These are phyloP conservation scores for Calonectria naviculata DNA, from an alignment of 2,329 filamentous ascomycete genomes.

Conservation along the genomic window DNA sequence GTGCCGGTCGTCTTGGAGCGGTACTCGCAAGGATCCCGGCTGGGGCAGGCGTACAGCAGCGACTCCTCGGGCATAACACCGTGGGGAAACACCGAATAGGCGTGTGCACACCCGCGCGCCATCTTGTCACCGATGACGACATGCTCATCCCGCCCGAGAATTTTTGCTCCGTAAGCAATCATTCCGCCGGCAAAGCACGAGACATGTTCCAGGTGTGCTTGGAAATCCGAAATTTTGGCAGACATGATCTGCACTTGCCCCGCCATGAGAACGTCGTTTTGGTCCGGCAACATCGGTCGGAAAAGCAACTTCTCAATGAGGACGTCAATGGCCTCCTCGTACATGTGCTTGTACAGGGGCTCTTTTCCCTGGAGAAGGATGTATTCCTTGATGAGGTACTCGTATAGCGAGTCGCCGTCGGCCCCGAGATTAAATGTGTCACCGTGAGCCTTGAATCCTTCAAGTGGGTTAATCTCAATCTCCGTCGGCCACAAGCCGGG, in stretches of 20 bases:
- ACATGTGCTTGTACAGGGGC: slow-evolving; percentile 51
- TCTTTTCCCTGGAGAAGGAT: slow-evolving; percentile 71
- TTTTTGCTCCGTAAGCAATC: slow-evolving; percentile 69
- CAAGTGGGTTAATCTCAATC: slow-evolving; percentile 60
- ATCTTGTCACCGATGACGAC: slow-evolving; percentile 67
- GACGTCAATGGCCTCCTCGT: slow-evolving; percentile 61
- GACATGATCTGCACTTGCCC: slow-evolving; percentile 56
- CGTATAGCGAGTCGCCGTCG: slow-evolving; percentile 67
- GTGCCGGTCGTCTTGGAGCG: slow-evolving; percentile 8
- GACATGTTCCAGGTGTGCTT: slow-evolving; percentile 62
- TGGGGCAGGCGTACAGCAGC: slow-evolving; percentile 55
- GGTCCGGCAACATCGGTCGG: slow-evolving; percentile 69
- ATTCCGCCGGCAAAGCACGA: slow-evolving; percentile 75
- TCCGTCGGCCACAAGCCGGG: slow-evolving; percentile 72
- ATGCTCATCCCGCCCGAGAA: slow-evolving; percentile 63
- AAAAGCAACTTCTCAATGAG: slow-evolving; percentile 72
- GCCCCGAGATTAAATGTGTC: slow-evolving; percentile 57
- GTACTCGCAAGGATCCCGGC: slow-evolving; percentile 38
- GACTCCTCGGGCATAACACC: slow-evolving; percentile 74
- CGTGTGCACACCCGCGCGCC: slow-evolving; percentile 72
- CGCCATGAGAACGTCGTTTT: slow-evolving; percentile 71
- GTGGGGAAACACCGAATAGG: slow-evolving; percentile 65
- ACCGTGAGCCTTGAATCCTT: slow-evolving; percentile 44
- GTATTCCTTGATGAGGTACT: slow-evolving; percentile 75
- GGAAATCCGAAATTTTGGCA: slow-evolving; percentile 39